Evolutionary conservation across 2,329 filamentous ascomycete genomes (phyloP), one percentile per base, ranked within the genome.

Genomic region (Epichloe elymi): DNA sequence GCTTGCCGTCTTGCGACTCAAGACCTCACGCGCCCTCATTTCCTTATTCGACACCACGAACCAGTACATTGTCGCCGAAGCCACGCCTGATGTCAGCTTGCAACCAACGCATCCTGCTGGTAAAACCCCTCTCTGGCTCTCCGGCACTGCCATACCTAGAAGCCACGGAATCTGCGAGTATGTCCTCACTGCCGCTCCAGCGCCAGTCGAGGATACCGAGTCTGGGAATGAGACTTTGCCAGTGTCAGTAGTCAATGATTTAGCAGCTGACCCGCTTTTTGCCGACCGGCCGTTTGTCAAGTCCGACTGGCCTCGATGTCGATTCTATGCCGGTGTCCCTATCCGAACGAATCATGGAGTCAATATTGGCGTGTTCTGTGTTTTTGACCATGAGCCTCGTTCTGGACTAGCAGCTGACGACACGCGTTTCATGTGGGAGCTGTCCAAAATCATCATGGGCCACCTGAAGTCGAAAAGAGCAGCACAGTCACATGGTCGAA

Each of bases 1-100:
- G 56, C 62, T 76, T 26, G 72, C 65, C 3, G 65, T 68, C 15
- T 60, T 71, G 42, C 65, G 70, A 5, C 60, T 75, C 8, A 63
- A 67, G n/a, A 64, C 62, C 5, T 58, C 65, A 19, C 67, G 72
- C 41, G 63, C 64, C 20, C 54, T 75, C 19, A 65, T 77, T 44
- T 75, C 73, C 3, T 62, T 76, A 19, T 74, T 76, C 53, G 73
- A 74, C 57, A 62, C 61, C 5, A 61, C 63, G 10, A 58, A 66
- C 49, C 72, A 77, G 54, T 66, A 74, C 50, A 60, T 75, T 26
- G 59, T 76, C 19, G 71, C 72, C 46, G 73, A 76, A 53, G 70
- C 71, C 6, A 72, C 71, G 2, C 51, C 53, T 5, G 38, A 42
- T 6, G 41, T 54, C 10, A 35, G 50, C 17, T 50, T 53, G 39